Evolutionary conservation across 148 eudicot species (phyloP).

Genomic region (Fagopyrum esculentum): DNA sequence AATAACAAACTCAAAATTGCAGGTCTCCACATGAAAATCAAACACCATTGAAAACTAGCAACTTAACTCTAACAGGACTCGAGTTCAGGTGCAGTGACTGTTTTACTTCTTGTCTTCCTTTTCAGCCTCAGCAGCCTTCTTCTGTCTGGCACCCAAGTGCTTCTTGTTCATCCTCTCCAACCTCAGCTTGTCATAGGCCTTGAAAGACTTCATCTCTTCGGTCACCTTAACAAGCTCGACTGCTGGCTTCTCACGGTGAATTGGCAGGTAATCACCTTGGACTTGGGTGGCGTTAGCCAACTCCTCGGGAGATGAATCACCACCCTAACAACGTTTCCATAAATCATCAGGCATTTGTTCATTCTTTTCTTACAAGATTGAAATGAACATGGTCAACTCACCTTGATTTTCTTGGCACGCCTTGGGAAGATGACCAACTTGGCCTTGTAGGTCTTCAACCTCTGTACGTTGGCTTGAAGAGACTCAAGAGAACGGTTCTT

Average conservation of each 20-base stretch:
- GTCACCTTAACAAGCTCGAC: constrained; percentile 48
- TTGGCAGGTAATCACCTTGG: constrained; percentile 37
- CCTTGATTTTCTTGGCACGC: constrained; percentile 51
- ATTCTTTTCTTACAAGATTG: background rate
- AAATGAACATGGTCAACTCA: constrained; percentile 5
- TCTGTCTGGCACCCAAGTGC: constrained; percentile 41
- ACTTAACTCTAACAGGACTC: background rate
- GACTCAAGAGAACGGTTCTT: constrained; percentile 62
- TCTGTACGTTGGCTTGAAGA: constrained; percentile 58
- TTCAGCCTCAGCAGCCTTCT: constrained; percentile 58
- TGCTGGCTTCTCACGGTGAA: constrained; percentile 35
- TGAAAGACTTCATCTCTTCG: constrained; percentile 43
- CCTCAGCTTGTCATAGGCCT: constrained; percentile 45
- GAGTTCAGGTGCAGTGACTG: background rate
- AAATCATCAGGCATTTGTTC: background rate
- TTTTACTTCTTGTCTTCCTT: constrained; percentile 49
- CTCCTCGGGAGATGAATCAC: constrained; percentile 50
- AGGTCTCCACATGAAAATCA: background rate
- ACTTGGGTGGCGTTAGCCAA: constrained; percentile 63
- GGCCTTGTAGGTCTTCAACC: constrained; percentile 77
- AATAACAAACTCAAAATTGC: constrained; percentile 2
- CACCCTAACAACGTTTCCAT: constrained; percentile 30
- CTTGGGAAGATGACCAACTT: constrained; percentile 83
- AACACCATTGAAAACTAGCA: background rate
- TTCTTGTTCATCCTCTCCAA: constrained; percentile 44